phyloP scores from a whole-genome alignment of 371 early-diverging fungal genomes.

The Mucor plumbeus region DNA sequence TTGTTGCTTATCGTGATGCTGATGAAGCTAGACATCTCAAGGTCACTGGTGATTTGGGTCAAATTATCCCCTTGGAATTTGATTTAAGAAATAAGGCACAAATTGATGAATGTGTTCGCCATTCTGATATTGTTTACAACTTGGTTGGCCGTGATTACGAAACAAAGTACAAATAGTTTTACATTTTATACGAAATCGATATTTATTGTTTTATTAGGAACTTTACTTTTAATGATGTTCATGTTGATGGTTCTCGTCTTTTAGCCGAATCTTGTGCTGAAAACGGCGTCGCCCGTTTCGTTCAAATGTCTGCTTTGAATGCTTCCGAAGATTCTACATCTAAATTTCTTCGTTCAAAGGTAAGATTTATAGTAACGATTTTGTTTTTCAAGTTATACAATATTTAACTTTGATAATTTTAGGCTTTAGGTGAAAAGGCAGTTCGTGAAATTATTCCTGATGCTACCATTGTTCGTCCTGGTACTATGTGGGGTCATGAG shows the following conservation, averaged over 20 bases:
- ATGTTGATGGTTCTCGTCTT: conserved; percentile 83
- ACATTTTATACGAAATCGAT: neutral
- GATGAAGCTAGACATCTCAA: conserved; percentile 89
- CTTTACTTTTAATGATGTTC: conserved; percentile 85
- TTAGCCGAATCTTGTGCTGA: conserved; percentile 85
- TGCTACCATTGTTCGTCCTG: conserved; percentile 93
- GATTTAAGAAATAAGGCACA: conserved; percentile 87
- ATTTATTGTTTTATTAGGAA: conserved; percentile 60
- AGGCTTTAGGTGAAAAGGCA: conserved; percentile 90
- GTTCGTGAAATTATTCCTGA: conserved; percentile 89
- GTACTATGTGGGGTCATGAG: conserved; percentile 90
- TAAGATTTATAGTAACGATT: conserved; percentile 25
- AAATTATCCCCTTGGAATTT: conserved; percentile 90
- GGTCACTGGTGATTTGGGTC: conserved; percentile 94
- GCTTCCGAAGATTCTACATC: conserved; percentile 83
- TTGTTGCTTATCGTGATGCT: conserved; percentile 91
- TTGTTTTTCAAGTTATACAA: no score
- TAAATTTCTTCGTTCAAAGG: conserved; percentile 84
- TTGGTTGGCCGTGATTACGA: conserved; percentile 91
- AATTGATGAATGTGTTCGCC: conserved; percentile 83
- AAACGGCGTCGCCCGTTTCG: conserved; percentile 82
- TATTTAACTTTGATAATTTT: neutral
- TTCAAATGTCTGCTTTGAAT: conserved; percentile 91
- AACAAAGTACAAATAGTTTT: conserved; percentile 73
- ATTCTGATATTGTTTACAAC: conserved; percentile 96